Evolutionary conservation across 1,139 yeast species (phyloP).

Genomic region (Suzukiozyma palmioleophila): DNA sequence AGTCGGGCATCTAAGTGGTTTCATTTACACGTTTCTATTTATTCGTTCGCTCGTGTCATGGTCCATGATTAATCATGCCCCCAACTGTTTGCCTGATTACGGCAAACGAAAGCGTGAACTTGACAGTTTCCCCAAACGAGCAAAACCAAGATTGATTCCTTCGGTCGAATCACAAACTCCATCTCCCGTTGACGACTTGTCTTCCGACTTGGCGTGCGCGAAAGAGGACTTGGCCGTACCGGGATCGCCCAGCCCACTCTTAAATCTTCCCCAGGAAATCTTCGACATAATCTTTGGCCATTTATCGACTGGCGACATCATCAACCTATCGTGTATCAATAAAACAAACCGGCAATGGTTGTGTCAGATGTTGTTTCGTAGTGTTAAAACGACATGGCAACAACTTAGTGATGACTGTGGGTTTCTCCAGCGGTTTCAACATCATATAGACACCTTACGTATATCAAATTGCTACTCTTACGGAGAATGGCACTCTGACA

Average conservation of each 20-base stretch:
- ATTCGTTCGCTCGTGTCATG: too few relatives aligned
- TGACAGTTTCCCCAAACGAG: too few relatives aligned
- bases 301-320: slow-evolving; percentile 18
- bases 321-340: slow-evolving; percentile 19
- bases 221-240: too few relatives aligned
- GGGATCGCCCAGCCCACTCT: not conserved
- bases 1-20: too few relatives aligned
- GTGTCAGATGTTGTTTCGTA: slow-evolving; percentile 18
- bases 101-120: too few relatives aligned
- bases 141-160: too few relatives aligned
- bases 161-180: too few relatives aligned
- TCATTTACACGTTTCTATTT: too few relatives aligned
- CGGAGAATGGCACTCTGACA: slow-evolving; percentile 41
- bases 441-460: slow-evolving; percentile 18
- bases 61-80: too few relatives aligned
- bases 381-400: slow-evolving; percentile 29
- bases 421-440: slow-evolving; percentile 9
- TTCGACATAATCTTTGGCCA: slow-evolving; percentile 18
- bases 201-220: too few relatives aligned
- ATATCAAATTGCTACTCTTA: slow-evolving; percentile 32
- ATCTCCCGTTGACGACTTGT: too few relatives aligned
- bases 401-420: slow-evolving; percentile 15
- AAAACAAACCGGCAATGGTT: slow-evolving; percentile 18
- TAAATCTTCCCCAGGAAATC: slow-evolving; percentile 24
- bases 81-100: too few relatives aligned